Base-by-base conservation (phyloP, 106 monocot genomes). In the Gastrodia elata region DNA sequence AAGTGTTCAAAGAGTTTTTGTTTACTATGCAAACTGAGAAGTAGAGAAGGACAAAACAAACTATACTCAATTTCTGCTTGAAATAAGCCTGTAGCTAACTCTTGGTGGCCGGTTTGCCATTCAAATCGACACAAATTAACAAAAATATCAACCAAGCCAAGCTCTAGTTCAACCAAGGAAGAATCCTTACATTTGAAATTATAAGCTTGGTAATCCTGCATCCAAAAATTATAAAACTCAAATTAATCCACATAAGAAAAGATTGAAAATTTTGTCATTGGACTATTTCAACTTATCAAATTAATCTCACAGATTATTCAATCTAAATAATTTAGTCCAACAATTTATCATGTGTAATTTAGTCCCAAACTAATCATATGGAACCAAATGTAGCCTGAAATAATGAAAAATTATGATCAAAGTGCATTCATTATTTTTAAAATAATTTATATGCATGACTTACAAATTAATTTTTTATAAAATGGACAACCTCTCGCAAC, bases 1-100 rank as follows among this genome's bases (percentile, higher is more conserved):
- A 96, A 96, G 72, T 96, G 96, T 77, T 92, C 92, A 86, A 96
- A 96, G 38, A 96, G 82, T 75, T 89, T 92, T 15, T 78, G 82
- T 71, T 96, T 96, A 72, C 86, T 92, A 28, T 83, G 78, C 49
- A 77, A 73, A 35, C 85, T 92, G 39, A 96, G 86, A 78, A 79
- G 61, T 64, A 96, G 74, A n/a, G 89, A 82, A 48, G 96, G 96
- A 64, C 68, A 79, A 74, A 92, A 92, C 72, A 90, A 86, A 77
- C 77, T 92, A 61, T 85, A 96, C 64, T 96, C 96, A 27, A 96
- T 86, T 81, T 92, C 82, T 71, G 96, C 92, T 80, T 96, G 96
- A 73, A 96, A 83, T 78, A 96, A 76, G 5, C 87, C 92, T 36
- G 92, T 92, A 64, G 89, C 84, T 79, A 96, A 80, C 77, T 96